phyloP scores from a whole-genome alignment of 176 grass and related monocot genomes.

The Triticum urartu region DNA sequence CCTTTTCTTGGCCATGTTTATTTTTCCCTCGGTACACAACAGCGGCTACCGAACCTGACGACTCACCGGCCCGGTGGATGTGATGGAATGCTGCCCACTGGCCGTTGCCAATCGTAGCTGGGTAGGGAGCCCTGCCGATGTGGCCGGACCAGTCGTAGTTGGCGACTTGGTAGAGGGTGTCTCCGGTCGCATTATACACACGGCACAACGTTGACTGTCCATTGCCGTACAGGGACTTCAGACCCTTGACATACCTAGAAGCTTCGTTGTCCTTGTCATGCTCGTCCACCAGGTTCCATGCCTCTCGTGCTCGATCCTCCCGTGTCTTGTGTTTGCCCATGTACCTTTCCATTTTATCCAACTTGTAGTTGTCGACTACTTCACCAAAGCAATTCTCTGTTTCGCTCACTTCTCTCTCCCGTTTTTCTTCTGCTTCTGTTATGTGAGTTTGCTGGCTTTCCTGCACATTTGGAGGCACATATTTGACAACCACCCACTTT shows the following conservation, averaged over 20 bases:
- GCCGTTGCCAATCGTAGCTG: neutral
- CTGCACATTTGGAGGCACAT: neutral
- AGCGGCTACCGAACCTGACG: neutral
- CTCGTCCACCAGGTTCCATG: neutral
- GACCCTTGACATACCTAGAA: neutral
- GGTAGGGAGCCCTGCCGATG: neutral
- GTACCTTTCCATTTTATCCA: neutral
- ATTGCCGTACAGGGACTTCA: neutral
- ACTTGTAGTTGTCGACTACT: neutral
- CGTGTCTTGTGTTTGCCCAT: neutral
- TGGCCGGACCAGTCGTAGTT: neutral
- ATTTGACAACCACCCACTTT: neutral
- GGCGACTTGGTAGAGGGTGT: neutral
- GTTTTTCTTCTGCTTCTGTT: neutral
- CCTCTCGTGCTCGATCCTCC: neutral
- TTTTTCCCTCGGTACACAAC: neutral
- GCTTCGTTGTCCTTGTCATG: neutral
- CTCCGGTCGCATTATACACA: neutral
- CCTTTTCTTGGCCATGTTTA: neutral
- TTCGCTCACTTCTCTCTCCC: neutral
- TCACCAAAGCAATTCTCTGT: neutral
- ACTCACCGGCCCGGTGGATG: neutral
- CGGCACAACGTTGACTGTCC: neutral
- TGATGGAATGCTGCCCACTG: slow-evolving; percentile 18
- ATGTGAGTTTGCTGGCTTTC: neutral